These are phyloP conservation scores for Colletotrichum gigasporum DNA, from an alignment of 2,329 filamentous ascomycete species.

Conservation along the genomic window DNA sequence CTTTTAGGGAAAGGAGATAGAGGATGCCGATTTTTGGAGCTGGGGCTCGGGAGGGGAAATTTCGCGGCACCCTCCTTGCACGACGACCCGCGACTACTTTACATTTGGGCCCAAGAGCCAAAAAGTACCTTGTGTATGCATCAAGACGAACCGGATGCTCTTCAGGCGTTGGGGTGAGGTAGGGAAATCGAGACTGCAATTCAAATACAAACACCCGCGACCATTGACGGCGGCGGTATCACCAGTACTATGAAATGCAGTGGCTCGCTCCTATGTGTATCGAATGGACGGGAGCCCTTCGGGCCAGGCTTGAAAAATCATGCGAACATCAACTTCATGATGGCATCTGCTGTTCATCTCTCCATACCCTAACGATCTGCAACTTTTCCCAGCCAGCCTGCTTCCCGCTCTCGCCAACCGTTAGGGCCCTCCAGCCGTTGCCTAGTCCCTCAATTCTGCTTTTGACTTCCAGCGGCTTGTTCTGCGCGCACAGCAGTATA, in stretches of 20 bases:
- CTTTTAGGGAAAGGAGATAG: not conserved
- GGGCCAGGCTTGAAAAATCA: no score
- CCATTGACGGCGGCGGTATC: not conserved
- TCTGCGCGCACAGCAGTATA: slow-evolving; percentile 88
- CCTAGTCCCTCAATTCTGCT: slow-evolving; percentile 57
- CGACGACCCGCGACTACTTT: slow-evolving; percentile 21
- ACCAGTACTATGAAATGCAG: not conserved
- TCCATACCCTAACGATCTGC: slow-evolving; percentile 88
- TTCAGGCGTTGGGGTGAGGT: slow-evolving; percentile 25
- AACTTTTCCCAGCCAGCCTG: slow-evolving; percentile 95
- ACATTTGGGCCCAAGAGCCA: slow-evolving; percentile 7
- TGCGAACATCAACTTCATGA: not conserved
- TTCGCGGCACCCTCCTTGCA: not conserved
- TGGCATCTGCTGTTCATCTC: slow-evolving; percentile 43
- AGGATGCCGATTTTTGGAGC: not conserved
- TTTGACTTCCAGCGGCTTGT: slow-evolving; percentile 82
- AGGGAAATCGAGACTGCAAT: slow-evolving; percentile 27
- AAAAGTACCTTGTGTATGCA: slow-evolving; percentile 14
- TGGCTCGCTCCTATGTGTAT: no score
- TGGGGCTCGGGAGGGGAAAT: not conserved
- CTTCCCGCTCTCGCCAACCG: slow-evolving; percentile 84
- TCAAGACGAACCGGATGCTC: slow-evolving; percentile 28
- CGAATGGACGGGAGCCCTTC: no score
- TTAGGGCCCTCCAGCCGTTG: slow-evolving; percentile 75
- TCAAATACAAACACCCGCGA: not conserved